Conservation (phyloP, 352 stramenopile species). For the Aphanomyces cochlioides region DNA sequence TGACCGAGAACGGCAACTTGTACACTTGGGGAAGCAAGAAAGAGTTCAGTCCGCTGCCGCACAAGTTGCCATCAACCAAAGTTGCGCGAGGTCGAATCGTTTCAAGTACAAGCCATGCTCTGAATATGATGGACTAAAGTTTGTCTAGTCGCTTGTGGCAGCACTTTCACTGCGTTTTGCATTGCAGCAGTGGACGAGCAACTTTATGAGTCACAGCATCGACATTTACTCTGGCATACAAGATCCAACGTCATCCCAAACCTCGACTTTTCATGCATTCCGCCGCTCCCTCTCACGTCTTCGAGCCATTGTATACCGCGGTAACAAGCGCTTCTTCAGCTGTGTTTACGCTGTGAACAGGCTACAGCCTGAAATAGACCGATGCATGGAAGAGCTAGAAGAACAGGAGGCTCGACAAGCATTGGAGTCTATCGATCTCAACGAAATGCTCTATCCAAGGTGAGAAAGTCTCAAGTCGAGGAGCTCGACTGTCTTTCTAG, state of each 20-base stretch:
- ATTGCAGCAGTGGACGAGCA: constrained; percentile 45
- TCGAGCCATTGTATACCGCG: constrained; percentile 32
- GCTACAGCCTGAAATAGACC: constrained; percentile 55
- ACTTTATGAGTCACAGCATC: constrained; percentile 59
- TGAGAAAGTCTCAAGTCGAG: not conserved
- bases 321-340: not conserved
- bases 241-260: constrained; percentile 45
- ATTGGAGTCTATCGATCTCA: constrained; percentile 63
- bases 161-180: constrained; percentile 74
- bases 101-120: not conserved
- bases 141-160: constrained; percentile 58
- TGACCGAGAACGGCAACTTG: constrained; percentile 51
- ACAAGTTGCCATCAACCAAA: constrained; percentile 38
- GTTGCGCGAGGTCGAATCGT: constrained; percentile 27
- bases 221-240: constrained; percentile 47
- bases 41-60: constrained; percentile 43
- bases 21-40: constrained; percentile 65
- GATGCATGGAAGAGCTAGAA: constrained; percentile 34
- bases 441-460: constrained; percentile 59
- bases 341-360: constrained; percentile 25
- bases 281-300: constrained; percentile 41
- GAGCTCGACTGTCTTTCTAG: not conserved
- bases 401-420: constrained; percentile 42
- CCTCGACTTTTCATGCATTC: constrained; percentile 46
- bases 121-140: constrained; percentile 31